phyloP scores from a whole-genome alignment of 805 yeast genomes.

The Zygoascus biomembranicola region DNA sequence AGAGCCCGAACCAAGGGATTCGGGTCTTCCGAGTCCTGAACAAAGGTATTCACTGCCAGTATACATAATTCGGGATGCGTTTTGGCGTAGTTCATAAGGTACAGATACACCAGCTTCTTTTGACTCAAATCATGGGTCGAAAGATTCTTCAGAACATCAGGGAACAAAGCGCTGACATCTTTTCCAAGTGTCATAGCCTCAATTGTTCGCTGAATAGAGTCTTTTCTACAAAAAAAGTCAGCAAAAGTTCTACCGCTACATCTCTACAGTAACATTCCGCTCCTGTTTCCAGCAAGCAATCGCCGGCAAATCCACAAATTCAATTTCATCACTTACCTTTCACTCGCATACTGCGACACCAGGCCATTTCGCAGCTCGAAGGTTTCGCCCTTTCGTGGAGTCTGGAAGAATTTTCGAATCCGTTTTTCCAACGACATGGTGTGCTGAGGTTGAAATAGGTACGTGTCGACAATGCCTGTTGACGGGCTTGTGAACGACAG shows the following conservation, averaged over 20 bases:
- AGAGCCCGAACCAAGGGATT: slow-evolving; percentile 92
- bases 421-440: slow-evolving; percentile 35
- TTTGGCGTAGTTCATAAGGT: slow-evolving; percentile 95
- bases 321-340: slow-evolving; percentile 31
- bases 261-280: no score
- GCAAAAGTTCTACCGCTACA: not conserved
- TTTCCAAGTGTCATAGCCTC: slow-evolving; percentile 98
- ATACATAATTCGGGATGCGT: slow-evolving; percentile 93
- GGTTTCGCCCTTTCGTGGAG: slow-evolving; percentile 61
- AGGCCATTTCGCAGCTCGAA: slow-evolving; percentile 83
- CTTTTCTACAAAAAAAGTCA: slow-evolving; percentile 48
- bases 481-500: no score
- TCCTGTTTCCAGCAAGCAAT: no score
- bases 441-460: not conserved
- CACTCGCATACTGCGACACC: slow-evolving; percentile 90
- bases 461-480: not conserved
- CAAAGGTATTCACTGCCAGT: slow-evolving; percentile 94
- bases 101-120: slow-evolving; percentile 89
- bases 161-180: slow-evolving; percentile 89
- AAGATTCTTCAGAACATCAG: slow-evolving; percentile 91
- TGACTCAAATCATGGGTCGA: slow-evolving; percentile 96
- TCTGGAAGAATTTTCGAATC: slow-evolving; percentile 47
- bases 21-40: slow-evolving; percentile 88
- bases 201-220: slow-evolving; percentile 92
- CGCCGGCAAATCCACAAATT: not conserved